These are phyloP conservation scores for Penicillium fimorum DNA, from an alignment of 495 filamentous ascomycete genomes.

Conservation along the genomic window DNA sequence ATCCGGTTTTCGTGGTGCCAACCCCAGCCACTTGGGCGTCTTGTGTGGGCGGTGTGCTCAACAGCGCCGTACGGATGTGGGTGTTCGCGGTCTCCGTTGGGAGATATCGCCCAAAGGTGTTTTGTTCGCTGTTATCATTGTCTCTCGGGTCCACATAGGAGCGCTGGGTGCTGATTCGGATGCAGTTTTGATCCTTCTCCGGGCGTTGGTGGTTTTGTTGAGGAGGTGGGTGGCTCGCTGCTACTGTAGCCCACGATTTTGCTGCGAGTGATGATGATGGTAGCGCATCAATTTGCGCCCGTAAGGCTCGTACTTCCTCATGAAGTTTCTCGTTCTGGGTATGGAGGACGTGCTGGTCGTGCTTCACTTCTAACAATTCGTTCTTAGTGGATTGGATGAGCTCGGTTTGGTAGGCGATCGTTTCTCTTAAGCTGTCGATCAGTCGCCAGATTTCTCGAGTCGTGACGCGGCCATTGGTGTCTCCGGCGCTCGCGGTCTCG, in stretches of 20 bases:
- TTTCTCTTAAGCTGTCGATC: constrained; percentile 16
- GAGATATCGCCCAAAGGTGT: constrained; percentile 24
- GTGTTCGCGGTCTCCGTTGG: constrained; percentile 16
- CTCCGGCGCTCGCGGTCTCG: too few species aligned
- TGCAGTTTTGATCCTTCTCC: neutral
- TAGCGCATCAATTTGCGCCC: constrained; percentile 8
- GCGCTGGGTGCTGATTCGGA: constrained; percentile 12
- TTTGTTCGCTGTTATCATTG: constrained; percentile 12
- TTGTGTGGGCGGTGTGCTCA: constrained; percentile 13
- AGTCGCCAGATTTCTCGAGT: constrained; percentile 21
- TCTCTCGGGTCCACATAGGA: constrained; percentile 23
- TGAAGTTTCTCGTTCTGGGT: constrained; percentile 20
- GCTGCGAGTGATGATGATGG: constrained; percentile 4
- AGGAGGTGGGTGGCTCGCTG: too few species aligned
- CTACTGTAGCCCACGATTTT: neutral
- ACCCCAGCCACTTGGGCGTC: constrained; percentile 12
- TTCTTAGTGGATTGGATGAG: constrained; percentile 13
- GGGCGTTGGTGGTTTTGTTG: too few species aligned
- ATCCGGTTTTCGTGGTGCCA: neutral
- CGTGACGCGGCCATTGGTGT: constrained; percentile 17
- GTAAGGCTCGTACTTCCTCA: constrained; percentile 19
- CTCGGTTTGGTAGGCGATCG: constrained; percentile 17
- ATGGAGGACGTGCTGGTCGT: constrained; percentile 19
- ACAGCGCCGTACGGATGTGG: constrained; percentile 18
- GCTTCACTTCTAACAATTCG: constrained; percentile 23